Evolutionary conservation across 805 yeast genomes (phyloP).

Genomic region (Limtongia smithiae): DNA sequence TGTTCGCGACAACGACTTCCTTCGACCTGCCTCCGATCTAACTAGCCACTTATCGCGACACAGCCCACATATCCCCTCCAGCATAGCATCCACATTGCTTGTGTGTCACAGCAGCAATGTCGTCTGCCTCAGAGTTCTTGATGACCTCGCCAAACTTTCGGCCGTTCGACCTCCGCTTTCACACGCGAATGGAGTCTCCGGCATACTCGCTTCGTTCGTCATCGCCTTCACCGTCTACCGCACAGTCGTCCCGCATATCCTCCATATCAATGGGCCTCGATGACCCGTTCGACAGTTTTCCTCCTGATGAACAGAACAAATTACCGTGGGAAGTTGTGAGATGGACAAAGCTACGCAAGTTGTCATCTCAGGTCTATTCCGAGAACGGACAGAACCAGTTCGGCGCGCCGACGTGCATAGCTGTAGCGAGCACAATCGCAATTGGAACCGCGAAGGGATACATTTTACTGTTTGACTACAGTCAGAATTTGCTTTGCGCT

Average conservation of each 20-base stretch:
- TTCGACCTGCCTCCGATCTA: too few species aligned
- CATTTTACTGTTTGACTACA: slow-evolving; percentile 63
- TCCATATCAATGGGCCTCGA: slow-evolving; percentile 20
- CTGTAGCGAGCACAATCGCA: slow-evolving; percentile 48
- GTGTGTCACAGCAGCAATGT: too few species aligned
- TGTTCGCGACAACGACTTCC: too few species aligned
- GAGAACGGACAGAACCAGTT: slow-evolving; percentile 38
- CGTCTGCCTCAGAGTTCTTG: slow-evolving; percentile 7
- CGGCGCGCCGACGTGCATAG: slow-evolving; percentile 52
- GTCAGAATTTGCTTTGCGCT: slow-evolving; percentile 52
- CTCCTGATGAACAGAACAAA: slow-evolving; percentile 14
- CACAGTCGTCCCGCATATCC: slow-evolving; percentile 25
- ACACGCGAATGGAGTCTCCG: slow-evolving; percentile 17
- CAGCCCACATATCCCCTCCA: too few species aligned
- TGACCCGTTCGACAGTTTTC: slow-evolving; percentile 23
- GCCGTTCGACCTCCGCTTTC: slow-evolving; percentile 19
- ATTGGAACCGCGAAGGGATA: slow-evolving; percentile 71
- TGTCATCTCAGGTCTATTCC: slow-evolving; percentile 41
- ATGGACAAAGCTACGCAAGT: slow-evolving; percentile 44
- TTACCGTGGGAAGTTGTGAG: slow-evolving; percentile 33
- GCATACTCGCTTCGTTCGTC: slow-evolving; percentile 15
- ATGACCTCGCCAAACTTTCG: slow-evolving; percentile 5
- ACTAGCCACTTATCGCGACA: too few species aligned
- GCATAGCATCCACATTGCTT: too few species aligned
- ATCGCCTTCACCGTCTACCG: slow-evolving; percentile 17